Evolutionary conservation across 176 grass and related monocot genomes (phyloP).

Genomic region (Phoenix dactylifera): DNA sequence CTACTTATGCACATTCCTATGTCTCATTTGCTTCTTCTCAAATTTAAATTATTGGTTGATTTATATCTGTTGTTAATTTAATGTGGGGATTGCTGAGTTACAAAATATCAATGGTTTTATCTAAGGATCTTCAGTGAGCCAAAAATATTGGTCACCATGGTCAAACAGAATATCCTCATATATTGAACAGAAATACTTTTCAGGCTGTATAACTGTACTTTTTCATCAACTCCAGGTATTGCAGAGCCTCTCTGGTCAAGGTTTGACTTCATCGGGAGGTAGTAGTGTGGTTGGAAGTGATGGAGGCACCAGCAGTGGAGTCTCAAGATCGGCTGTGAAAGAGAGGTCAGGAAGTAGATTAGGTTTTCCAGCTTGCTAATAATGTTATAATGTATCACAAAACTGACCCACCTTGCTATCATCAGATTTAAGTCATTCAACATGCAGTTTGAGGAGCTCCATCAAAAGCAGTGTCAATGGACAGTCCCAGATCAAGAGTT

Average conservation of each 20-base stretch:
- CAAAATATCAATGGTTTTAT: too few species aligned
- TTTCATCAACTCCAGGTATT: constrained; percentile 37
- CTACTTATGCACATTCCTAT: too few species aligned
- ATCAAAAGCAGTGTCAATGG: constrained; percentile 87
- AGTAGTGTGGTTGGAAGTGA: constrained; percentile 53
- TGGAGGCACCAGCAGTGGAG: constrained; percentile 60
- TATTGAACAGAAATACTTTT: too few species aligned
- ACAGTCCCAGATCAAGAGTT: constrained; percentile 85
- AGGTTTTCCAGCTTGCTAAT: background rate
- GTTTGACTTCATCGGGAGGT: constrained; percentile 66
- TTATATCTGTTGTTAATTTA: too few species aligned
- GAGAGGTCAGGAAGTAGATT: constrained; percentile 41
- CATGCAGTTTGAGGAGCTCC: constrained; percentile 70
- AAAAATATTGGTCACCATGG: too few species aligned
- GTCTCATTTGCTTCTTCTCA: too few species aligned
- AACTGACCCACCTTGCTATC: background rate
- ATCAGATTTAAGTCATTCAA: constrained; percentile 84
- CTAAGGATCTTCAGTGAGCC: too few species aligned
- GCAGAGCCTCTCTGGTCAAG: constrained; percentile 65
- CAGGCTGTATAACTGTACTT: background rate
- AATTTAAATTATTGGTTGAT: too few species aligned
- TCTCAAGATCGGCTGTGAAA: constrained; percentile 70
- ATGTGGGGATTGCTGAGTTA: too few species aligned
- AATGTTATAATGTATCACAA: background rate
- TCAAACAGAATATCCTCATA: too few species aligned